Evolutionary conservation across 2,329 filamentous ascomycete species (phyloP).

Genomic region (Coleophoma cylindrospora): DNA sequence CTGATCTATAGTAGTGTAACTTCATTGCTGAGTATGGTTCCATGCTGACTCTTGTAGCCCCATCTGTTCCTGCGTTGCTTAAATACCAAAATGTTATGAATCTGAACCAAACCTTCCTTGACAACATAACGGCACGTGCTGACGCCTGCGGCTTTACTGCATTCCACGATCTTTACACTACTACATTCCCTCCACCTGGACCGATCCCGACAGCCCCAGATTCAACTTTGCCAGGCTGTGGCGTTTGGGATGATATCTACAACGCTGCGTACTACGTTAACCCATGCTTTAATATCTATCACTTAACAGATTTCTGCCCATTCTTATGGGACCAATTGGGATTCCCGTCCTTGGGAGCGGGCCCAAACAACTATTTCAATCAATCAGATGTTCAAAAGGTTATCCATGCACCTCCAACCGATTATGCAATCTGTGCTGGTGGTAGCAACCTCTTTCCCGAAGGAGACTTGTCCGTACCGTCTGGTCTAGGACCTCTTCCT

Average conservation of each 20-base stretch:
- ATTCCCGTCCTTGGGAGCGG: constrained; percentile 43
- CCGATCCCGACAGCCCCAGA: constrained; percentile 37
- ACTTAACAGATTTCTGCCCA: constrained; percentile 44
- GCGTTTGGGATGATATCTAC: constrained; percentile 34
- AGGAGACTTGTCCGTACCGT: constrained; percentile 41
- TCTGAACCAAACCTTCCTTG: constrained; percentile 45
- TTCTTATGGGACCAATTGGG: constrained; percentile 21
- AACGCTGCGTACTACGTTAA: constrained; percentile 48
- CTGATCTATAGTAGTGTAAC: constrained; percentile 10
- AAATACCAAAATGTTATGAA: constrained; percentile 44
- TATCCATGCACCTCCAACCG: constrained; percentile 48
- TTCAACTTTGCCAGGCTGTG: constrained; percentile 12
- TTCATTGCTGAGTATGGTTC: neutral
- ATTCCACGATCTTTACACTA: constrained; percentile 39
- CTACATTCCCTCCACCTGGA: constrained; percentile 53
- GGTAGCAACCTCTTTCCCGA: constrained; percentile 37
- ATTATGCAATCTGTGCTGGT: constrained; percentile 49
- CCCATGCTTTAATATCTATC: constrained; percentile 59
- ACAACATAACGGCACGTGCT: constrained; percentile 36
- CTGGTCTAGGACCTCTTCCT: constrained; percentile 46
- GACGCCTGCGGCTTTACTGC: constrained; percentile 47
- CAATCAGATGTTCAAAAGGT: constrained; percentile 53
- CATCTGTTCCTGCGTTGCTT: constrained; percentile 44
- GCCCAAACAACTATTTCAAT: constrained; percentile 56
- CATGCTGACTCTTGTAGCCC: constrained; percentile 11